Percentiles rank a stretch among this genome's conserved stretches.
phyloP scores from a whole-genome alignment of 164 flowering plant genomes.

The Echeveria elegans region DNA sequence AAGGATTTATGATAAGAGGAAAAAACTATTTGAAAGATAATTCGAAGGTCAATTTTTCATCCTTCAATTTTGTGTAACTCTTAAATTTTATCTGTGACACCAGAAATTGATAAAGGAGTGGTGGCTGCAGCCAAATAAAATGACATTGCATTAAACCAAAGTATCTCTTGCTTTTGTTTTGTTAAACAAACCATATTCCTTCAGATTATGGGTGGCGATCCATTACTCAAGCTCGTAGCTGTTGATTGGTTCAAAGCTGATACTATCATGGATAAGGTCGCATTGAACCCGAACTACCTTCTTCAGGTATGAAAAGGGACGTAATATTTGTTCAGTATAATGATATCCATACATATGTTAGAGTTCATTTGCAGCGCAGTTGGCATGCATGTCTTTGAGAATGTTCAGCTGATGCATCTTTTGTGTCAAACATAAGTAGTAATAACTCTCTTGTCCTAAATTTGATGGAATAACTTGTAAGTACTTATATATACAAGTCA shows the following conservation, averaged over 20 bases:
- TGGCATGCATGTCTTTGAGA: not conserved
- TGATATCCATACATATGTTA: not conserved
- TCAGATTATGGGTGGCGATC: conserved; percentile 82
- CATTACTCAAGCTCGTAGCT: conserved; percentile 83
- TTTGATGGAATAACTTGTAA: too few species aligned
- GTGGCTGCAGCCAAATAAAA: not conserved
- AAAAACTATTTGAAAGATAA: conserved; percentile 73
- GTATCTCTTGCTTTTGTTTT: too few species aligned
- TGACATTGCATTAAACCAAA: too few species aligned
- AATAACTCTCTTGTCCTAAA: too few species aligned
- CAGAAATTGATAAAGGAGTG: not conserved
- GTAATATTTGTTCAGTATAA: not conserved
- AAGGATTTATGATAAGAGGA: conserved; percentile 82
- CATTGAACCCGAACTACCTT: conserved; percentile 28
- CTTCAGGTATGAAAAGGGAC: not conserved
- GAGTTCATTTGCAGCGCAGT: too few species aligned
- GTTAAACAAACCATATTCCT: conserved; percentile 6
- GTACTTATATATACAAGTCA: too few species aligned
- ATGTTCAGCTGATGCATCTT: too few species aligned
- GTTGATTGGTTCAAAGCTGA: conserved; percentile 93
- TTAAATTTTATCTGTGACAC: too few species aligned
- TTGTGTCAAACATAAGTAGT: too few species aligned
- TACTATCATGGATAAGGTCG: conserved; percentile 35
- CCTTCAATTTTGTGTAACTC: too few species aligned
- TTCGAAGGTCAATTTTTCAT: conserved; percentile 74